Evolutionary conservation across 768 basidiomycete genomes (phyloP).

Genomic region (Lactarius quietus): DNA sequence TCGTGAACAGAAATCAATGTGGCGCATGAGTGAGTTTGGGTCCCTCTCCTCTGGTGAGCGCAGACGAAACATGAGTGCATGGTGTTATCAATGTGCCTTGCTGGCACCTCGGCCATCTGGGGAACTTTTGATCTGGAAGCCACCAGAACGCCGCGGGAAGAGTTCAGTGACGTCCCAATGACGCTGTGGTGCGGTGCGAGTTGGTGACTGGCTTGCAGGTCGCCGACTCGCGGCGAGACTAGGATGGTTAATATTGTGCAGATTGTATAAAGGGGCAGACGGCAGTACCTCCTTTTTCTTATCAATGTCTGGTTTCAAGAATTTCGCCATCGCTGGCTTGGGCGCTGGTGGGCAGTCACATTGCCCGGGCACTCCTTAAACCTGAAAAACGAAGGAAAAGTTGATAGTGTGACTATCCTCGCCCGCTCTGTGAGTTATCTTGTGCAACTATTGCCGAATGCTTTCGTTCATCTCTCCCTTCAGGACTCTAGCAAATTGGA

Average conservation of each 20-base stretch:
- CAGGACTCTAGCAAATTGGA: conserved; percentile 6
- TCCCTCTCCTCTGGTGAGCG: too few species aligned
- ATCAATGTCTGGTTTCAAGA: conserved; percentile 6
- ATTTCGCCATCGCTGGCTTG: conserved; percentile 8
- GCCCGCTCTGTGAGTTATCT: conserved; percentile 9
- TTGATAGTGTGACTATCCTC: conserved; percentile 12
- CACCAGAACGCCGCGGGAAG: too few species aligned
- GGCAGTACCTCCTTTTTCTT: neutral
- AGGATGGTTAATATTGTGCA: neutral
- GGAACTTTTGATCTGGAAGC: too few species aligned
- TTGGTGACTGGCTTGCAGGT: too few species aligned
- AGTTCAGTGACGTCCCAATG: too few species aligned
- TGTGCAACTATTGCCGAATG: neutral
- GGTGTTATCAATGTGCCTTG: too few species aligned
- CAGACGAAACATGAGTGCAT: too few species aligned
- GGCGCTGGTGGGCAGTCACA: neutral
- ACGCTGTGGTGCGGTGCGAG: too few species aligned
- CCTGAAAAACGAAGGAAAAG: conserved; percentile 2
- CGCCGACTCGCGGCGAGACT: neutral
- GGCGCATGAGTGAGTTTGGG: too few species aligned
- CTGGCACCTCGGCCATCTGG: too few species aligned
- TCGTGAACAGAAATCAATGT: too few species aligned
- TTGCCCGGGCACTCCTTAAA: conserved; percentile 5
- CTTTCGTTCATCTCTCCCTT: neutral
- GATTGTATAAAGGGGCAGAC: neutral